phyloP scores from a whole-genome alignment of 2,329 filamentous ascomycete species.

The Parastagonospora avenae region DNA sequence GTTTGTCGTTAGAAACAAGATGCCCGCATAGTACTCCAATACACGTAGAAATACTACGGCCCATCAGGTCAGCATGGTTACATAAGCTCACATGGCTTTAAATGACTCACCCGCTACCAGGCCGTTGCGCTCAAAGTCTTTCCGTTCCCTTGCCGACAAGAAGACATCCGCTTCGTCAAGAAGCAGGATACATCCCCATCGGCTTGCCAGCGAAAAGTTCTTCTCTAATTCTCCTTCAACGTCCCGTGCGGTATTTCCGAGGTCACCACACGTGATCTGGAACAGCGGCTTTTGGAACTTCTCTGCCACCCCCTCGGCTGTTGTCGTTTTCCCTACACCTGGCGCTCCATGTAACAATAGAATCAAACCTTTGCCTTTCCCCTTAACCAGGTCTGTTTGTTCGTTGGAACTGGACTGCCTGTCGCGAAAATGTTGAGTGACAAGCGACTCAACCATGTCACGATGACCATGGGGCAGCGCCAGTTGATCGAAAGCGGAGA shows the following conservation, averaged over 20 bases:
- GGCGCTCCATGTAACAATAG: no score
- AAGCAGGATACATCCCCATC: constrained; percentile 35
- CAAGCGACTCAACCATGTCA: no score
- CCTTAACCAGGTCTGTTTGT: no score
- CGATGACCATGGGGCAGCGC: no score
- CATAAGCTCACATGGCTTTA: neutral
- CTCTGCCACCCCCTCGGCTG: neutral
- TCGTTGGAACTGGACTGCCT: no score
- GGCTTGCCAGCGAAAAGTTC: constrained; percentile 12
- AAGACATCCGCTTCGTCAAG: constrained; percentile 48
- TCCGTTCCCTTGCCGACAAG: constrained; percentile 30
- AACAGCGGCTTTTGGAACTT: neutral
- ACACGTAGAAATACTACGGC: constrained; percentile 37
- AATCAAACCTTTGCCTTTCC: no score
- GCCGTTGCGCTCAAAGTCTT: constrained; percentile 25
- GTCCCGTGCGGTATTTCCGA: constrained; percentile 11
- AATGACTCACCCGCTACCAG: neutral
- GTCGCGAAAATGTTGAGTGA: no score
- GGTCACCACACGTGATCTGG: constrained; percentile 7
- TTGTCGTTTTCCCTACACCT: no score
- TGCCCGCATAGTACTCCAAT: constrained; percentile 44
- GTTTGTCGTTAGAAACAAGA: constrained; percentile 10
- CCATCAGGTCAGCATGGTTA: constrained; percentile 17
- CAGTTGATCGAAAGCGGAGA: no score
- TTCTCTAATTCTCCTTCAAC: constrained; percentile 9